Evolutionary conservation across 1,139 yeast genomes (phyloP).

Genomic region (Lodderomyces oxycetoniae): DNA sequence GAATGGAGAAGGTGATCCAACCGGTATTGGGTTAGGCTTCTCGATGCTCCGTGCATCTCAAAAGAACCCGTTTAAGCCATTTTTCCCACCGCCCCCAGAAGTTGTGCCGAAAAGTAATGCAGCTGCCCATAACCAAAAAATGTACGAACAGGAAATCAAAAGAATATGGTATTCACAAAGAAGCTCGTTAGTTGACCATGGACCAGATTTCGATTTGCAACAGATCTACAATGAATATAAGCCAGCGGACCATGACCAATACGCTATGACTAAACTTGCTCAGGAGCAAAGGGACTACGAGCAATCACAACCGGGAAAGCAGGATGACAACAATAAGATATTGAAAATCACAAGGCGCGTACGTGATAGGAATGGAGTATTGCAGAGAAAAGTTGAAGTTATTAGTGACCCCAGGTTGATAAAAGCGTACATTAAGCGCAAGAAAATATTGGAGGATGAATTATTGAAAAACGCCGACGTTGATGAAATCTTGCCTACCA

Average conservation of each 20-base stretch:
- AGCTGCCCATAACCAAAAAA: constrained; percentile 79
- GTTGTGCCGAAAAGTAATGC: constrained; percentile 44
- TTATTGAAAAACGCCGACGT: constrained; percentile 51
- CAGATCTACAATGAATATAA: constrained; percentile 36
- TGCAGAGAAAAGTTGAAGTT: constrained; percentile 76
- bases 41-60: constrained; percentile 90
- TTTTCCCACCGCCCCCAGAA: constrained; percentile 44
- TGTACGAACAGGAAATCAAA: constrained; percentile 85
- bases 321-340: constrained; percentile 20
- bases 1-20: constrained; percentile 96
- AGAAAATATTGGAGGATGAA: constrained; percentile 72
- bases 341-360: constrained; percentile 75
- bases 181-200: constrained; percentile 49
- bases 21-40: constrained; percentile 86
- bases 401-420: constrained; percentile 83
- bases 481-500: constrained; percentile 73
- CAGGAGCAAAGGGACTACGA: constrained; percentile 13
- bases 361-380: constrained; percentile 78
- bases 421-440: constrained; percentile 75
- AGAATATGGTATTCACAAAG: constrained; percentile 91
- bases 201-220: constrained; percentile 24
- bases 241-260: constrained; percentile 35
- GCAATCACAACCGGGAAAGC: constrained; percentile 20
- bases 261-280: constrained; percentile 22
- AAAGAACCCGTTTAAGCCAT: constrained; percentile 86